phyloP scores from a whole-genome alignment of 2,329 filamentous ascomycete genomes.

The Colletotrichum sp. region DNA sequence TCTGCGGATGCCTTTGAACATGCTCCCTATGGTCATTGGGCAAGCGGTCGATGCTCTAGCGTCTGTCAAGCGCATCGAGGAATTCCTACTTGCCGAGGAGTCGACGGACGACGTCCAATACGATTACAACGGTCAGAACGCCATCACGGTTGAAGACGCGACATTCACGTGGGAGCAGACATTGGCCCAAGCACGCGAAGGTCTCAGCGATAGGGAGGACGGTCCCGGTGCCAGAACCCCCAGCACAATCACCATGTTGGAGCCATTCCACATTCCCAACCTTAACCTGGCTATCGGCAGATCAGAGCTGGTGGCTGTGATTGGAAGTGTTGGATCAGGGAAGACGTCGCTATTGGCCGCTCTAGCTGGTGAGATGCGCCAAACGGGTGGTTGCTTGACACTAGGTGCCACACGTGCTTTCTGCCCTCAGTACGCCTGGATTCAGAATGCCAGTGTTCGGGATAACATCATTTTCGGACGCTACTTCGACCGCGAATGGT shows the following conservation, averaged over 20 bases:
- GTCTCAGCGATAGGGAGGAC: conserved; percentile 47
- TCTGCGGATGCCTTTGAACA: conserved; percentile 84
- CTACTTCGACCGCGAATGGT: conserved; percentile 76
- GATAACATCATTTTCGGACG: conserved; percentile 93
- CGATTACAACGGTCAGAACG: conserved; percentile 63
- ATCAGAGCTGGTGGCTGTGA: conserved; percentile 80
- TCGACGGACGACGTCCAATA: conserved; percentile 70
- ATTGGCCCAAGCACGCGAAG: conserved; percentile 34
- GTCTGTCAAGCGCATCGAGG: conserved; percentile 82
- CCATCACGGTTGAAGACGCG: conserved; percentile 75
- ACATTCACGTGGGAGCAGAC: conserved; percentile 86
- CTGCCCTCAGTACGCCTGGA: conserved; percentile 96
- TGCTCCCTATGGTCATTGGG: conserved; percentile 85
- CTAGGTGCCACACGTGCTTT: conserved; percentile 84
- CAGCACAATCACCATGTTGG: conserved; percentile 24
- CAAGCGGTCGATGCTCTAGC: conserved; percentile 89
- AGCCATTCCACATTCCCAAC: conserved; percentile 74
- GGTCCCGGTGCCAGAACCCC: conserved; percentile 20
- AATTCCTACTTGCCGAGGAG: conserved; percentile 87
- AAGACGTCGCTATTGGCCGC: conserved; percentile 90
- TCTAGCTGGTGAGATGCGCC: conserved; percentile 91
- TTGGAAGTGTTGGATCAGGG: conserved; percentile 83
- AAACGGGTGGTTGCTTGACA: conserved; percentile 73
- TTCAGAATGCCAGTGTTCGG: conserved; percentile 85
- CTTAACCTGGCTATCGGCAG: conserved; percentile 71